Base-by-base conservation (phyloP, 805 yeast species). In the Lipomyces lipofer region DNA sequence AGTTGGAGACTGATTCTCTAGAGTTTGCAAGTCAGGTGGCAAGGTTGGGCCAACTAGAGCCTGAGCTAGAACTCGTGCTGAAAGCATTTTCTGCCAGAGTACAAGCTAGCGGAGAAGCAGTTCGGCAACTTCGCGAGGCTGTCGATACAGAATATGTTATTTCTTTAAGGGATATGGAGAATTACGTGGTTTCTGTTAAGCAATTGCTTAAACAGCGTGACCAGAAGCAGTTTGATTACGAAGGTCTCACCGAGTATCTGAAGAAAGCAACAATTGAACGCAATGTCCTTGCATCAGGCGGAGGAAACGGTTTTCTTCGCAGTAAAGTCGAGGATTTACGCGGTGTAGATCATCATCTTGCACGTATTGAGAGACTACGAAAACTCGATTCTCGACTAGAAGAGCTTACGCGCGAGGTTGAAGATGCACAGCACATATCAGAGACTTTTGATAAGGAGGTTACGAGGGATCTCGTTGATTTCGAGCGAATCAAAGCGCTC, bases 151-250 rank as follows among this genome's bases (percentile, higher is more conserved):
- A 89, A 36, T 94, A 88, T 65, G 76, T 89, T 46, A 86, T 88
- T 1, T 83, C 95, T 10, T 72, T 94, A 61, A 85, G 87, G 62
- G 98, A 94, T 69, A 77, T 94, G 71, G 89, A 92, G 59, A 91
- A 88, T 70, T 94, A 86, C 63, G 80, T 85, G 43, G 74, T 73
- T 47, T 80, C 86, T 21, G 72, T 86, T 62, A 82, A 82, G 64
- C 81, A 78, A 58, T 73, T 92, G 54, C 79, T 94, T 50, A 90
- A 86, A 66, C 77, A 87, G 52, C 89, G 92, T 61, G 98, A 92
- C 66, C 90, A 89, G 67, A 91, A 91, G 69, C 91, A 88, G 64
- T 80, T 92, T 25, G 99, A 92, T 68, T 84, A 85, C 65, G 97
- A 94, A 67, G 95, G 87, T 48, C 74, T 92, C 42, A 80, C 82